These are phyloP conservation scores for Paecilomyces niveus DNA, from an alignment of 2,329 filamentous ascomycete species.

Conservation along the genomic window DNA sequence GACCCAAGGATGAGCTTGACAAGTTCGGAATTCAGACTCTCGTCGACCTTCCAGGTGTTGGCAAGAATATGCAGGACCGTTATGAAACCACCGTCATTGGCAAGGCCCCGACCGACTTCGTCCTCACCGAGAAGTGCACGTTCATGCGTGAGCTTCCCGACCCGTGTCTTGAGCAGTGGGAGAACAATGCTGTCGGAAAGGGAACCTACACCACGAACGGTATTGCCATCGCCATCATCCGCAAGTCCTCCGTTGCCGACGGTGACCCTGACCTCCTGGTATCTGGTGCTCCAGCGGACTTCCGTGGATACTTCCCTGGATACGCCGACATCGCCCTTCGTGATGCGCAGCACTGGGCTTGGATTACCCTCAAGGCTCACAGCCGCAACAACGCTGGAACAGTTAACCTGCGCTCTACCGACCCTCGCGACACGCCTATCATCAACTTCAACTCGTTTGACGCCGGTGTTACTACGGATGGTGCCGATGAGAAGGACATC, in stretches of 20 bases:
- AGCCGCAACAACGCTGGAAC: conserved; percentile 56
- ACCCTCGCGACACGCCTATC: conserved; percentile 57
- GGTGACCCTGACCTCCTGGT: conserved; percentile 49
- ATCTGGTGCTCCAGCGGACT: conserved; percentile 50
- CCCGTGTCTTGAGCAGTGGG: conserved; percentile 40
- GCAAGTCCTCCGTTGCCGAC: conserved; percentile 30
- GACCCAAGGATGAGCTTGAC: conserved; percentile 45
- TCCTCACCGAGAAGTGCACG: conserved; percentile 23
- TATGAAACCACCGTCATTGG: conserved; percentile 50
- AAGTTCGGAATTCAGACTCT: conserved; percentile 45
- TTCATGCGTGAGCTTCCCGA: conserved; percentile 22
- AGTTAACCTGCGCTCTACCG: conserved; percentile 53
- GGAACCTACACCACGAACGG: conserved; percentile 46
- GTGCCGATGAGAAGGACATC: conserved; percentile 43
- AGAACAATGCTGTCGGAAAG: conserved; percentile 28
- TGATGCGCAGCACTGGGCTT: conserved; percentile 37
- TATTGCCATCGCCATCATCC: conserved; percentile 44
- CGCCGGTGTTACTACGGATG: conserved; percentile 28
- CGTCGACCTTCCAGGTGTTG: conserved; percentile 53
- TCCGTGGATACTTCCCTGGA: conserved; percentile 44
- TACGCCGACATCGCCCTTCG: conserved; percentile 36
- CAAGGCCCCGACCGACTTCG: conserved; percentile 28
- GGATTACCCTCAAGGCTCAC: conserved; percentile 53
- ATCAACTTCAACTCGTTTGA: conserved; percentile 57
- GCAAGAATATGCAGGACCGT: conserved; percentile 56